Base-by-base conservation (phyloP, 805 yeast species). In the Kodamaea jinghongensis region DNA sequence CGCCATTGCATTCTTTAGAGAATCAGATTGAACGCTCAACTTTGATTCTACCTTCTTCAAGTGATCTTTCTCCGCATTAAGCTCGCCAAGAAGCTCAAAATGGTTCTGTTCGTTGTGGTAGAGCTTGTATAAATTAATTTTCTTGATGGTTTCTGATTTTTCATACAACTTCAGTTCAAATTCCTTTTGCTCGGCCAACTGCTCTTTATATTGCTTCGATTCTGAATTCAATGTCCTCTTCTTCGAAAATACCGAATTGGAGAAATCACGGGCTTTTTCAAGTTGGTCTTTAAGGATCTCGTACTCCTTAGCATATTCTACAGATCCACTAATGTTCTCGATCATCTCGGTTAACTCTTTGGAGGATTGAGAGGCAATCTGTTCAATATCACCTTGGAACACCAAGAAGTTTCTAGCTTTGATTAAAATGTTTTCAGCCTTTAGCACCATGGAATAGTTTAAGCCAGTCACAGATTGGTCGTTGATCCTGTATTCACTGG, bases 361-460 rank as follows among this genome's bases (percentile, higher is more conserved):
- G 0, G 97, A 79, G 0, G 91, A 79, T 57, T 90, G 95, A 0
- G 95, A 75, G 0, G 98, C 98, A 29, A 93, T 81, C 50, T 81
- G 84, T 58, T 91, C 98, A 36, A 93, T 95, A 56, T 91, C 98
- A 44, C 99, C 98, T 67, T 93, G 99, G 56, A 91, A 89, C 6
- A 93, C 98, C 44, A 93, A 65, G 53, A 91, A 91, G 59, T 93
- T 93, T 55, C 87, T 76, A 1, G 97, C 96, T 55, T 85, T 87
- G 48, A 89, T 84, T 44, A 90, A 65, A 40, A 91, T 88, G 52
- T 87, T 86, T 55, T 91, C 95, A 5, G 70, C 67, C 49, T 83
- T 86, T 54, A 93, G 71, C 2, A 81, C 70, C 35, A 70, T 69
- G 0, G 83, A 55, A 54, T 93, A 93, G 43, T 81, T 82, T 28